Base-by-base conservation (phyloP, 2,329 filamentous ascomycete species). In the Blastomyces silverae region DNA sequence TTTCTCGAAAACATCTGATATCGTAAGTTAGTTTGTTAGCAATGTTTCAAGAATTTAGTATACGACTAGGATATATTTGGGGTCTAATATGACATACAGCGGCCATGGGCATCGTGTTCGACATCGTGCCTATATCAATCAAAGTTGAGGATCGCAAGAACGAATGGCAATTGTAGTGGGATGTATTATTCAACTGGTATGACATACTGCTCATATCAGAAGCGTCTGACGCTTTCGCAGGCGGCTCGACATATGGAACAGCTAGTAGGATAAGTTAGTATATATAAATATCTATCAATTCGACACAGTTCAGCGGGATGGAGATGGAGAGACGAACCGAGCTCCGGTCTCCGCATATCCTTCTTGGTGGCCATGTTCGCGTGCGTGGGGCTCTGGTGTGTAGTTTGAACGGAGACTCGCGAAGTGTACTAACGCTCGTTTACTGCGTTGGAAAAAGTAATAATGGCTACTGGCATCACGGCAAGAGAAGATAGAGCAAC, bases 41-140 rank as follows among this genome's bases (percentile, higher is more conserved):
- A 64, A 6, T 17, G 37, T 1, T 34, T 28, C 20, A 48, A 48
- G 3, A 25, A 15, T 44, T 6, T n/a, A 15, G 22, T 4, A 17
- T 7, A 44, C 13, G 11, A 48, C 37, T 25, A 28, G 58, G 15
- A 7, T 15, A 22, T 37, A 22, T 37, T 2, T 22, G 5, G 44
- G 25, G 25, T 5, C 7, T n/a, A 44, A n/a, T 31, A 28, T 28
- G 39, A 81, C 82, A 76, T 80, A 87, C 85, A 68, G 92, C 92
- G 65, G 91, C 92, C 93, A 97, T 97, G 66, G 93, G 93, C 74
- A 97, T 82, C 46, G 92, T 95, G 73, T 88, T 93, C 63, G 84
- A 81, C 79, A 88, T 82, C 60, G 85, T 85, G 71, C 83, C 84
- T 84, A 44, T 44, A 59, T 28, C n/a, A 42, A n/a, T 46, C 44